Evolutionary conservation across 371 early-diverging fungal species (phyloP).

Genomic region (Rhizopus microsporus): DNA sequence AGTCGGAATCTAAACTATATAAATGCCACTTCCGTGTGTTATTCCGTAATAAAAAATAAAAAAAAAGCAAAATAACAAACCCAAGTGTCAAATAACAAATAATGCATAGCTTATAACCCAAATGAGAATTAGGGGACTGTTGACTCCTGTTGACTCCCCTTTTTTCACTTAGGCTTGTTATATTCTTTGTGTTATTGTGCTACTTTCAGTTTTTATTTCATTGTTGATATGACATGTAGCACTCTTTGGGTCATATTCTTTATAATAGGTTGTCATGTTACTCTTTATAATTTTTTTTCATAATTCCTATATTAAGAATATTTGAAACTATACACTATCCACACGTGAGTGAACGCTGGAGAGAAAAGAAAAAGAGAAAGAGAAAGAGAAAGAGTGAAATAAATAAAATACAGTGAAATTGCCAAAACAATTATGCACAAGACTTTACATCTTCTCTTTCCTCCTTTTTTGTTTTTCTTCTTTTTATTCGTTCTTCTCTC

Average conservation of each 20-base stretch:
- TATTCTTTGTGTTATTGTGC: neutral
- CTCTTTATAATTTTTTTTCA: no score
- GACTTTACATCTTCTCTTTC: conserved; percentile 1
- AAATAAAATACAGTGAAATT: no score
- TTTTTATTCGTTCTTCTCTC: neutral
- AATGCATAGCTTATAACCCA: neutral
- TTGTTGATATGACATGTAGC: no score
- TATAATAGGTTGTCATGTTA: no score
- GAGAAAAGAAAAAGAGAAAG: no score
- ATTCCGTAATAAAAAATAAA: neutral
- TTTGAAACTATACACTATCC: no score
- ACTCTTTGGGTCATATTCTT: no score
- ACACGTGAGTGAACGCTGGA: no score
- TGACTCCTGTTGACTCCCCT: neutral
- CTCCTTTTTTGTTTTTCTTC: conserved; percentile 5
- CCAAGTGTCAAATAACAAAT: neutral
- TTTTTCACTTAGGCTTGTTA: neutral
- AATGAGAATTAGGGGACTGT: neutral
- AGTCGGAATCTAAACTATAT: neutral
- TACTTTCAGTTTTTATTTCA: no score
- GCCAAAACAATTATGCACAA: neutral
- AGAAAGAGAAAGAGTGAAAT: no score
- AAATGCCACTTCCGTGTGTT: neutral
- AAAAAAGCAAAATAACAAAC: neutral
- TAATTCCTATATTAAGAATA: no score